Percentiles rank a stretch among this genome's conserved stretches.
Evolutionary conservation across 225 moss, liverwort and hornwort genomes (phyloP).

Genomic region (Pseudoscleropodium purum): DNA sequence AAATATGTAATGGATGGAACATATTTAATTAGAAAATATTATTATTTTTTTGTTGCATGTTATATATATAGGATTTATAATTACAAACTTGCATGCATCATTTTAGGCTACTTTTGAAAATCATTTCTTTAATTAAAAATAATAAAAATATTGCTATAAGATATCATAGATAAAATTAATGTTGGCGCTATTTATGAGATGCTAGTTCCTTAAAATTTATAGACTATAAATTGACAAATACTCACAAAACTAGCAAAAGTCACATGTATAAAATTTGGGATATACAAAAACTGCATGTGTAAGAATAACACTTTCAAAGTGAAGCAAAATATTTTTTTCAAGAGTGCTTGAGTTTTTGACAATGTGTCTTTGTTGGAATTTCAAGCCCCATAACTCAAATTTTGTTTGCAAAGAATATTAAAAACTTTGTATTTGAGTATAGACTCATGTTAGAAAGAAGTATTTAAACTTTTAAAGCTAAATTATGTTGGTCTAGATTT

Average conservation of each 20-base stretch:
- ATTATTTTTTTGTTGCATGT: no score
- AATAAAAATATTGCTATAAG: not conserved
- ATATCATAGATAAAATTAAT: not conserved
- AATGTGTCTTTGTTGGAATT: not conserved
- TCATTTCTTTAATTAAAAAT: not conserved
- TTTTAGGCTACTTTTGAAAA: not conserved
- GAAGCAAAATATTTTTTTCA: not conserved
- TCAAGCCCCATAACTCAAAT: not conserved
- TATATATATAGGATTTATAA: not conserved
- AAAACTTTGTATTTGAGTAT: not conserved
- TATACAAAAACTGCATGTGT: no score
- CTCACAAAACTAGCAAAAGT: not conserved
- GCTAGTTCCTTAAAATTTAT: not conserved
- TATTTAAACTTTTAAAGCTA: not conserved
- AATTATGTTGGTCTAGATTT: not conserved
- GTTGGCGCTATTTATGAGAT: not conserved
- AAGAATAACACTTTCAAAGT: not conserved
- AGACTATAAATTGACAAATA: not conserved
- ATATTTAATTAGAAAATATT: not conserved
- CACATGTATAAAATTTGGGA: rapidly evolving
- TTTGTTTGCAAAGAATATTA: not conserved
- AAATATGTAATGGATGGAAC: not conserved
- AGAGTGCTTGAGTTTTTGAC: rapidly evolving
- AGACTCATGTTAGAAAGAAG: not conserved
- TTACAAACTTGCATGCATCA: not conserved